Base-by-base conservation (phyloP, 2,329 filamentous ascomycete genomes). In the Pleomassaria siparia region DNA sequence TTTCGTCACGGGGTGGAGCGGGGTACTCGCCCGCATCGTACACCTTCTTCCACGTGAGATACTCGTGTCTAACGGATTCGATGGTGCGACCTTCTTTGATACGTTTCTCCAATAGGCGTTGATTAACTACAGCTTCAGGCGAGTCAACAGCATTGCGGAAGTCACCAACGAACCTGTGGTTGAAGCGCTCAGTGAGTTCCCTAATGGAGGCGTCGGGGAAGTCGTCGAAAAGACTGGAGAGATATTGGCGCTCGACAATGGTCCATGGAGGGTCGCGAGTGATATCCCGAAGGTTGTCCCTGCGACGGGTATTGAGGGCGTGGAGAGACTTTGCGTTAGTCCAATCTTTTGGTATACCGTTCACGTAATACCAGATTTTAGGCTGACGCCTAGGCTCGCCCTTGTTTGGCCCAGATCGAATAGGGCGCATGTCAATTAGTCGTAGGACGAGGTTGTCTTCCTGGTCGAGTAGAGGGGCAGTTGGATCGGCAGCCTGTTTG, bases 401-500 rank as follows among this genome's bases (percentile, higher is more conserved):
- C 46, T 53, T 25, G 25, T 39, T 18, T 28, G 42, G 15, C 13
- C 43, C 56, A 1, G 55, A 48, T 20, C 32, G 18, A 9, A 18
- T 35, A 20, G 32, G 32, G 3, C 64, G 60, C 58, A 67, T 63
- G 15, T 69, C 64, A 8, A 69, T 64, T 3, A 69, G 44, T 1
- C 47, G 51, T 4, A 67, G 29, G 10, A 58, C 30, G 1, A 63
- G 40, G 2, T 55, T 21, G 2, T 59, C 48, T 26, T 62, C 44
- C 30, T 66, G 63, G 37, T 66, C 59, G 13, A 39, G 36, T 10
- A 24, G 9, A 9, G 36, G 36, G 4, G 8, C 36, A 25, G 7
- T 25, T 8, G 36, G 36, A 25, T 39, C 15, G 10, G 4, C 16
- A 13, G 33, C n/a, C 25, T 26, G 20, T 24, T 7, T 9, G 20